A percentile compares a stretch with the other conserved stretches of the same genome.
These are phyloP conservation scores for Neospora caninum DNA, from an alignment of 169 alveolate genomes.

Conservation along the genomic window DNA sequence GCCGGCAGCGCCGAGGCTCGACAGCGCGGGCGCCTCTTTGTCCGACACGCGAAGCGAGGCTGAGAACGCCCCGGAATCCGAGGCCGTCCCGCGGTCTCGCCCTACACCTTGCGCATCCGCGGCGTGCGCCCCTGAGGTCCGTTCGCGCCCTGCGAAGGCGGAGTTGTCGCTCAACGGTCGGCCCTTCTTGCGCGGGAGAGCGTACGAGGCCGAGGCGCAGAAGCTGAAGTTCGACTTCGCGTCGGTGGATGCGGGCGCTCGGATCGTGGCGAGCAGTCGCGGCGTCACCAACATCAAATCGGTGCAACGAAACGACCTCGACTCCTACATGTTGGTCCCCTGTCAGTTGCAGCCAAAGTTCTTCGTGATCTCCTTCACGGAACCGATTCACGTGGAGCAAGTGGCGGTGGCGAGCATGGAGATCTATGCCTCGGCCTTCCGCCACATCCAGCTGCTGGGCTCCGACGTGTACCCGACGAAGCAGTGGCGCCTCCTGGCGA, in stretches of 20 bases:
- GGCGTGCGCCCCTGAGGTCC: neutral
- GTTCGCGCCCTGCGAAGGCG: slow-evolving; percentile 29
- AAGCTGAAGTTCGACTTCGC: slow-evolving; percentile 82
- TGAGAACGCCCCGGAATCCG: no score
- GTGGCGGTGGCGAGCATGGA: slow-evolving; percentile 81
- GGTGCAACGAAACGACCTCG: slow-evolving; percentile 76
- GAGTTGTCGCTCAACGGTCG: slow-evolving; percentile 66
- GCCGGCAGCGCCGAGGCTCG: no score
- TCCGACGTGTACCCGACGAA: slow-evolving; percentile 81
- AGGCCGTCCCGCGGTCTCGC: neutral
- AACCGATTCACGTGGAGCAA: slow-evolving; percentile 80
- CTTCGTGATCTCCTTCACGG: slow-evolving; percentile 84
- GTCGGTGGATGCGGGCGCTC: slow-evolving; percentile 85
- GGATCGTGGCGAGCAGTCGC: slow-evolving; percentile 79
- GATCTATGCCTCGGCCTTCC: slow-evolving; percentile 83
- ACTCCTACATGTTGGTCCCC: slow-evolving; percentile 84
- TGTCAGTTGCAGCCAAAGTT: slow-evolving; percentile 79
- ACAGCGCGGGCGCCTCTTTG: no score
- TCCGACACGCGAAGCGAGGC: no score
- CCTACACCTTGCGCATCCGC: neutral
- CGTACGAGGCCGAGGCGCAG: slow-evolving; percentile 68
- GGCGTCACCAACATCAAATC: slow-evolving; percentile 72
- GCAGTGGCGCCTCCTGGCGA: slow-evolving; percentile 81
- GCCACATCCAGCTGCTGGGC: slow-evolving; percentile 64
- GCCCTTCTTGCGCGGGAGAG: slow-evolving; percentile 70